phyloP scores from a whole-genome alignment of 2,329 filamentous ascomycete species.

The Phialemonium atrogriseum region DNA sequence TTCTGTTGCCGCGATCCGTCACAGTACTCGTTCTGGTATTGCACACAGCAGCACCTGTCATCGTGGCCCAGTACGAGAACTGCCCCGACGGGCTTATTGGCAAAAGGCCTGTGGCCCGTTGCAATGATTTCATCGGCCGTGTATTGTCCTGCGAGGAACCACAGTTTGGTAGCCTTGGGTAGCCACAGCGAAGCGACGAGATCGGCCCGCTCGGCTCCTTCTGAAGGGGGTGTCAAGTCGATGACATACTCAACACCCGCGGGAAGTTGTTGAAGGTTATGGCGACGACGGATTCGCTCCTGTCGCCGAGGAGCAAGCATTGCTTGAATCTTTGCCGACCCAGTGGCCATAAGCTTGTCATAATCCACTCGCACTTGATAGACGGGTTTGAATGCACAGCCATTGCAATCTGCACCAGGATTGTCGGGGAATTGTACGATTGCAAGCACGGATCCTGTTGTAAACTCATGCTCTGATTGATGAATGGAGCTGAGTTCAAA shows the following conservation, averaged over 20 bases:
- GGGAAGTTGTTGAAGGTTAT: constrained; percentile 24
- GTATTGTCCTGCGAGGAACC: constrained; percentile 16
- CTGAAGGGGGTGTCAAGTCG: constrained; percentile 52
- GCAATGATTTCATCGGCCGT: constrained; percentile 8
- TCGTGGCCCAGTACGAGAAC: constrained; percentile 39
- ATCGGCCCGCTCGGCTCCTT: constrained; percentile 50
- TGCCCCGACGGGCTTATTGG: constrained; percentile 21
- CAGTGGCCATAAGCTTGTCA: constrained; percentile 34
- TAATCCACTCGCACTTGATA: constrained; percentile 36
- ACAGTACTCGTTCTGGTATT: constrained; percentile 16
- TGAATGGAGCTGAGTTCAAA: constrained; percentile 9
- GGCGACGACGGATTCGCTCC: constrained; percentile 27
- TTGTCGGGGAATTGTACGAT: constrained; percentile 28
- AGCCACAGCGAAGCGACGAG: constrained; percentile 23
- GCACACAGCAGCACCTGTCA: constrained; percentile 22
- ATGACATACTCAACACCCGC: constrained; percentile 48
- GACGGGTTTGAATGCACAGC: constrained; percentile 15
- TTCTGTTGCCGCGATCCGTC: constrained; percentile 8
- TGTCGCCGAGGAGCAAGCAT: constrained; percentile 35
- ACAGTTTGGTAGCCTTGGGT: constrained; percentile 46
- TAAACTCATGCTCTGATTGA: too few relatives aligned
- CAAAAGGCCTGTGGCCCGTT: constrained; percentile 14
- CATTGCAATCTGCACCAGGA: constrained; percentile 25
- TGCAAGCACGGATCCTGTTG: too few relatives aligned
- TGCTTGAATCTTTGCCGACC: constrained; percentile 36